These are phyloP conservation scores for Fomes fomentarius DNA, from an alignment of 1,284 basidiomycete genomes.

Conservation along the genomic window DNA sequence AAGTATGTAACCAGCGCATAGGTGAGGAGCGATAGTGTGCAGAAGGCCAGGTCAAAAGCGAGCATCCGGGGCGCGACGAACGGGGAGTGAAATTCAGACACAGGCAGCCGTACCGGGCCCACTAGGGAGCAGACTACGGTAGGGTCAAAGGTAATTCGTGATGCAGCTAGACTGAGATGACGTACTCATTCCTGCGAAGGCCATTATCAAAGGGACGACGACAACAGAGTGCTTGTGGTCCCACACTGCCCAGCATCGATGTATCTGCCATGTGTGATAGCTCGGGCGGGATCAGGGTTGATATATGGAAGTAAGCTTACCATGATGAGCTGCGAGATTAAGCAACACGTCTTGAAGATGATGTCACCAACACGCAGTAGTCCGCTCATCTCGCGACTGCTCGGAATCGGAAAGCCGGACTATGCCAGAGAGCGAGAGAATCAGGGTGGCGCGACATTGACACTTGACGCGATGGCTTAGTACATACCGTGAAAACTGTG, in stretches of 20 bases:
- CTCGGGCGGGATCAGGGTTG: no score
- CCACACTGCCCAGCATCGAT: constrained; percentile 25
- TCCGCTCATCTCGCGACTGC: constrained; percentile 14
- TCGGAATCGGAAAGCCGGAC: constrained; percentile 12
- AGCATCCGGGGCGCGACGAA: constrained; percentile 17
- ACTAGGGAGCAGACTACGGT: constrained; percentile 13
- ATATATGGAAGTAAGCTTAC: neutral
- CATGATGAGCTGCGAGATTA: constrained; percentile 20
- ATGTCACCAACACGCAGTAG: constrained; percentile 14
- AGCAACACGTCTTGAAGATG: constrained; percentile 8
- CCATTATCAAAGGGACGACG: constrained; percentile 11
- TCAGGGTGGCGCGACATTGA: neutral
- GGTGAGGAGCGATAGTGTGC: constrained; percentile 10
- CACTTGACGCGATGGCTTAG: no score
- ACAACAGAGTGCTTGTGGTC: constrained; percentile 12
- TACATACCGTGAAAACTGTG: constrained; percentile 18
- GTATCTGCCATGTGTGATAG: constrained; percentile 16
- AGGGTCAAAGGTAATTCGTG: no score
- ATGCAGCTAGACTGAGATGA: neutral
- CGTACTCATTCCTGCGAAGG: constrained; percentile 14
- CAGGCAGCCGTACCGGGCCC: constrained; percentile 5
- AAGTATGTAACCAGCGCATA: constrained; percentile 10
- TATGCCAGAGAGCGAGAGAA: neutral
- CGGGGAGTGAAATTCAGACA: constrained; percentile 13
- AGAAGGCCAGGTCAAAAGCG: constrained; percentile 15